Evolutionary conservation across 805 yeast genomes (phyloP).

Genomic region (Yamadazyma olivae): DNA sequence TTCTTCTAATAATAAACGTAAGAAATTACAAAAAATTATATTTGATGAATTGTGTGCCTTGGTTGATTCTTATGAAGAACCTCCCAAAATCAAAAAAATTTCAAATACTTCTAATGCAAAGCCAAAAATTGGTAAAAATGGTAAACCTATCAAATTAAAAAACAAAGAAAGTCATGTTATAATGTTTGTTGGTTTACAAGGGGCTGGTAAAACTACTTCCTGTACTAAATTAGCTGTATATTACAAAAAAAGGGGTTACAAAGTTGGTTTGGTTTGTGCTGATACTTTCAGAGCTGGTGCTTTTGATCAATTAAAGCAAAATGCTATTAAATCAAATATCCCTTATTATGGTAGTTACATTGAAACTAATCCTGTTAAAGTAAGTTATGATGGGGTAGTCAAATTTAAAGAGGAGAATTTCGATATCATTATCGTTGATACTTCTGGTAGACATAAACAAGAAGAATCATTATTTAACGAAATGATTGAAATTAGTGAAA

Average conservation of each 20-base stretch:
- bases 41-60: slow-evolving; percentile 87
- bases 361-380: slow-evolving; percentile 92
- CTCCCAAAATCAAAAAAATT: slow-evolving; percentile 84
- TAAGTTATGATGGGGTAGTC: slow-evolving; percentile 87
- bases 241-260: slow-evolving; percentile 89
- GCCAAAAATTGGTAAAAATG: slow-evolving; percentile 7
- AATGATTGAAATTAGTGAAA: slow-evolving; percentile 89
- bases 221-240: slow-evolving; percentile 96
- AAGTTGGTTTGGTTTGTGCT: slow-evolving; percentile 96
- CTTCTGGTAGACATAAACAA: slow-evolving; percentile 97
- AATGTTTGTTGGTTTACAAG: slow-evolving; percentile 98
- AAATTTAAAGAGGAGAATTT: slow-evolving; percentile 88
- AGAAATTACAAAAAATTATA: slow-evolving; percentile 85
- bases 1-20: slow-evolving; percentile 64
- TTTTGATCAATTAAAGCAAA: slow-evolving; percentile 95
- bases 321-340: slow-evolving; percentile 90
- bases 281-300: slow-evolving; percentile 99
- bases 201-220: slow-evolving; percentile 98
- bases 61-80: slow-evolving; percentile 67
- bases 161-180: slow-evolving; percentile 51
- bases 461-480: slow-evolving; percentile 88
- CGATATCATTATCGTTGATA: slow-evolving; percentile 92
- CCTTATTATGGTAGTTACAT: slow-evolving; percentile 95
- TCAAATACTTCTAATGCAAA: slow-evolving; percentile 14
- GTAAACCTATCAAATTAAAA: slow-evolving; percentile 2